A percentile compares a stretch with the other conserved stretches of the same genome.
These are phyloP conservation scores for Mycosphaerella arachidis DNA, from an alignment of 2,329 filamentous ascomycete species.

Conservation along the genomic window DNA sequence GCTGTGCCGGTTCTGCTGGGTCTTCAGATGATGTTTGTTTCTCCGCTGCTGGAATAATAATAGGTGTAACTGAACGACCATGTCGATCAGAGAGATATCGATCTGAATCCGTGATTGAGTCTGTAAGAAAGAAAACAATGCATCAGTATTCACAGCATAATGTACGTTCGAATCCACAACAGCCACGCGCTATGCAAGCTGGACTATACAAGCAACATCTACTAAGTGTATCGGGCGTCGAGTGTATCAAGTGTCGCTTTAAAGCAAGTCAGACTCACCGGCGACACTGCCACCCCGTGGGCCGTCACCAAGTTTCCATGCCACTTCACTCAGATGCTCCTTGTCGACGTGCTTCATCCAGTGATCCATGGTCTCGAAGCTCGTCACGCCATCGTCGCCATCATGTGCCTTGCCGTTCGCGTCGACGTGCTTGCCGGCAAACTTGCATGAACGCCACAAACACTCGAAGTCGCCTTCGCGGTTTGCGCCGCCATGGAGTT, in stretches of 20 bases:
- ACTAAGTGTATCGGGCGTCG: neutral
- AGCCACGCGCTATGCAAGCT: neutral
- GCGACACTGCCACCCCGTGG: constrained; percentile 47
- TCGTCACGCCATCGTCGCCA: constrained; percentile 21
- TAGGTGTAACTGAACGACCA: constrained; percentile 47
- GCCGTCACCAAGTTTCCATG: constrained; percentile 58
- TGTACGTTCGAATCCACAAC: neutral
- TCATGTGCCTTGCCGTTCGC: constrained; percentile 21
- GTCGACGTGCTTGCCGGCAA: constrained; percentile 15
- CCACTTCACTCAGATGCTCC: constrained; percentile 50
- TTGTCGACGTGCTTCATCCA: constrained; percentile 52
- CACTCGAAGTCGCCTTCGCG: constrained; percentile 39
- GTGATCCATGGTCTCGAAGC: constrained; percentile 37
- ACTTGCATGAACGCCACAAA: constrained; percentile 43
- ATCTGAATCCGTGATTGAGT: constrained; percentile 36
- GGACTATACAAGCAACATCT: neutral
- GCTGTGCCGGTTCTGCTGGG: neutral
- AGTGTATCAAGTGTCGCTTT: neutral
- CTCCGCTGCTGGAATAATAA: constrained; percentile 22
- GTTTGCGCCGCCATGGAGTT: constrained; percentile 46
- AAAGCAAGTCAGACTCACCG: constrained; percentile 45
- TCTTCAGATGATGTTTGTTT: constrained; percentile 4
- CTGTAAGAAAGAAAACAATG: constrained; percentile 23
- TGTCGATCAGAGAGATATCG: constrained; percentile 46
- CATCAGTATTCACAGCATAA: neutral